Evolutionary conservation across 495 filamentous ascomycete genomes (phyloP), one percentile per base, ranked within the genome.

Genomic region (Rhypophila decipiens): DNA sequence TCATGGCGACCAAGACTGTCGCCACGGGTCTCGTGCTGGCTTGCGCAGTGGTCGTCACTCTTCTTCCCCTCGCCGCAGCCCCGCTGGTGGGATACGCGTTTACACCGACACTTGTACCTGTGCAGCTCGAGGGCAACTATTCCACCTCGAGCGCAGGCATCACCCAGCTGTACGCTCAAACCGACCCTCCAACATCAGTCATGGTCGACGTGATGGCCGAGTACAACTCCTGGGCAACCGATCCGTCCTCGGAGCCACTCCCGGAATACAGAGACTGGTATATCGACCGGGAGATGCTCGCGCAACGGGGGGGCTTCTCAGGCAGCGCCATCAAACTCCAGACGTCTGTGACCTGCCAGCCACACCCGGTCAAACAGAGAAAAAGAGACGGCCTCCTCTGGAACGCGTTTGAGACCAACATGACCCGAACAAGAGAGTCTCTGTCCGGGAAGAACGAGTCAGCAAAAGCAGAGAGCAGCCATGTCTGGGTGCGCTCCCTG

Each of bases 401-500:
- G 46, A 62, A 60, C 47, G 56, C 53, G 36, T 65, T 65, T 35
- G 4, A 37, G 10, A 65, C 61, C 11, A 60, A 62, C 47, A 53
- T 61, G 61, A 56, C 54, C 5, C 54, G 52, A 5, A 41, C 50
- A 18, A 57, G 31, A 31, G n/a, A n/a, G n/a, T n/a, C n/a, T n/a
- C n/a, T n/a, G n/a, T n/a, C n/a, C n/a, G n/a, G n/a, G n/a, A n/a
- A n/a, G n/a, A 44, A 10, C 47, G 41, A 47, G 35, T 42, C 51
- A n/a, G 49, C 47, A 5, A 51, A 43, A 35, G 39, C 51, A 41
- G 57, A 62, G 33, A n/a, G n/a, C n/a, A n/a, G n/a, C n/a, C n/a
- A n/a, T n/a, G 47, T 60, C 24, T 60, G 55, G 50, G 47, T 62
- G 10, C 52, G 54, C 2, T 24, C 49, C 1, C 21, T 44, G 3